A percentile compares a stretch with the other conserved stretches of the same genome.
Evolutionary conservation across 2,329 filamentous ascomycete species (phyloP).

Genomic region (Torrubiellomyces zombiae): DNA sequence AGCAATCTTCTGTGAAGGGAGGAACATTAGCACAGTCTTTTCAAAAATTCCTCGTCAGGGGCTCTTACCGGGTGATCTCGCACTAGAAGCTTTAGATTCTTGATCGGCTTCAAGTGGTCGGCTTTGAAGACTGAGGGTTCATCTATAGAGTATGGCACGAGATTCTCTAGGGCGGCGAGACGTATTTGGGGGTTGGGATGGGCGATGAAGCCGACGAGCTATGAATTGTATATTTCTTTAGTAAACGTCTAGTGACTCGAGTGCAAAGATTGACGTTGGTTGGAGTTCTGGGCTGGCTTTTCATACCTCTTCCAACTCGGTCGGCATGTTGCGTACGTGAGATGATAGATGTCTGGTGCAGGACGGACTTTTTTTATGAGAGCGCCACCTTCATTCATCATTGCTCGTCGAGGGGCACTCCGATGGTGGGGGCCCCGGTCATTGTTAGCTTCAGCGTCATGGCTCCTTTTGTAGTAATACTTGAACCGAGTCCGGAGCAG

Average conservation of each 20-base stretch:
- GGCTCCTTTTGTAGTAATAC: not conserved
- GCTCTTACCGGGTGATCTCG: slow-evolving; percentile 61
- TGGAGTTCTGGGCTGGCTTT: slow-evolving; percentile 1
- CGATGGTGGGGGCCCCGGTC: slow-evolving; percentile 8
- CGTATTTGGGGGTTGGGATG: slow-evolving; percentile 85
- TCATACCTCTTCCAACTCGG: slow-evolving; percentile 57
- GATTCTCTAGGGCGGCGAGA: slow-evolving; percentile 67
- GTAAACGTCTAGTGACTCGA: no score
- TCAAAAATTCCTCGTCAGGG: no score
- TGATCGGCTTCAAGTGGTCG: slow-evolving; percentile 60
- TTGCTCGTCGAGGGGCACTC: slow-evolving; percentile 11
- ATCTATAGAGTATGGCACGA: slow-evolving; percentile 63
- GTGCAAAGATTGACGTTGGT: not conserved
- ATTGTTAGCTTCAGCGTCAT: slow-evolving; percentile 5
- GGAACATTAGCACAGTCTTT: not conserved
- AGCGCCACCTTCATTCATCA: no score
- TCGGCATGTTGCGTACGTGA: slow-evolving; percentile 40
- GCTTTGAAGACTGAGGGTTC: slow-evolving; percentile 73
- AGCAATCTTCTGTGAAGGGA: slow-evolving; percentile 57
- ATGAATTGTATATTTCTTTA: slow-evolving; percentile 1
- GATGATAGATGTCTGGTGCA: slow-evolving; percentile 1
- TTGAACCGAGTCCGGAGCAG: no score
- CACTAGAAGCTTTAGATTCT: slow-evolving; percentile 73
- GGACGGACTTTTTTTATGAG: slow-evolving; percentile 3
- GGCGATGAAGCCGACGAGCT: slow-evolving; percentile 88